These are phyloP conservation scores for Irpex lacteus DNA, from an alignment of 1,284 basidiomycete species.

Conservation along the genomic window DNA sequence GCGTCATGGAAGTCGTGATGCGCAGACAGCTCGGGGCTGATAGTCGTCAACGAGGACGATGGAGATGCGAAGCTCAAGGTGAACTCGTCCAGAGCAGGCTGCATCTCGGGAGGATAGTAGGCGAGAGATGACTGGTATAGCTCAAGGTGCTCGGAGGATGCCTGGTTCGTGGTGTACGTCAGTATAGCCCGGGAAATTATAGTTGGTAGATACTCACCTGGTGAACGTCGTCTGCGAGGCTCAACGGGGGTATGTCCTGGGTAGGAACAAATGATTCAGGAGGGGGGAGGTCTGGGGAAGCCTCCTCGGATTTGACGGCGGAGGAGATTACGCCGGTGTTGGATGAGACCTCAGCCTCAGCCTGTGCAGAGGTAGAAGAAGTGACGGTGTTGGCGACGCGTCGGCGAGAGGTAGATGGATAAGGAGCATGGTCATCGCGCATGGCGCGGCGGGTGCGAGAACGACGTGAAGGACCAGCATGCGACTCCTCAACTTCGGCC, in stretches of 20 bases:
- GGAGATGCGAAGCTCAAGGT: not conserved
- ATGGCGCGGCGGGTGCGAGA: not conserved
- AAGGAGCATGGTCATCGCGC: not conserved
- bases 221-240: constrained; percentile 22
- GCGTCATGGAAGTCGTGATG: not conserved
- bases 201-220: not conserved
- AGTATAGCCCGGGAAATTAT: not conserved
- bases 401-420: not conserved
- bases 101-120: not conserved
- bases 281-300: not conserved
- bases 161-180: not conserved
- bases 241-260: constrained; percentile 37
- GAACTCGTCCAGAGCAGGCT: not conserved
- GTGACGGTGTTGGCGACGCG: not conserved
- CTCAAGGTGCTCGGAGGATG: not conserved
- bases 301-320: not conserved
- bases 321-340: not conserved
- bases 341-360: not conserved
- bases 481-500: not conserved
- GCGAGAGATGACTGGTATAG: not conserved
- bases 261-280: constrained; percentile 34
- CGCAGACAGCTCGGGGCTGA: not conserved
- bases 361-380: not conserved
- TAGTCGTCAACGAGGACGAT: not conserved
- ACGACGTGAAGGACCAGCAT: not conserved